A percentile compares a stretch with the other conserved stretches of the same genome.
phyloP scores from a whole-genome alignment of 129 eudicot species.

The Flaveria robusta region DNA sequence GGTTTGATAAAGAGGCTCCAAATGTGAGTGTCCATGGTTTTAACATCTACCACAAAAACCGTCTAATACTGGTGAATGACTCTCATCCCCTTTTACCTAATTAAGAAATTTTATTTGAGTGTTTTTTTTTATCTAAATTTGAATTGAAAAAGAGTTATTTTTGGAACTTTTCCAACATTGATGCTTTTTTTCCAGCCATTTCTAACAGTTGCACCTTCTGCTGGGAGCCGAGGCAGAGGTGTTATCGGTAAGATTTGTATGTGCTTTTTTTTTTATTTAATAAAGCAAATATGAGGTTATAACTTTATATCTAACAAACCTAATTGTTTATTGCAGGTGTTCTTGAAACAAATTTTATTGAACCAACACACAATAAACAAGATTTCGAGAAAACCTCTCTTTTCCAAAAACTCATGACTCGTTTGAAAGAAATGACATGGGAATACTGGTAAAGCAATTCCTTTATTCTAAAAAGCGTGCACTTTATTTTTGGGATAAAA shows the following conservation, averaged over 20 bases:
- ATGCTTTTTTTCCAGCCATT: conserved; percentile 49
- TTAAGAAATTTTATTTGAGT: background rate
- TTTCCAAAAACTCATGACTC: conserved; percentile 78
- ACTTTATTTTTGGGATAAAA: background rate
- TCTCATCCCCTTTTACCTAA: conserved; percentile 7
- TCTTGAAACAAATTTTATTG: conserved; percentile 80
- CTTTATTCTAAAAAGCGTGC: background rate
- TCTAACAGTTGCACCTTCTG: conserved; percentile 54
- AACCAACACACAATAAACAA: conserved; percentile 91
- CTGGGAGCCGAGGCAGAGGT: conserved; percentile 74
- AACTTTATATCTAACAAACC: background rate
- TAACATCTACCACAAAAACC: conserved; percentile 91
- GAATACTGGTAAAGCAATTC: conserved; percentile 70
- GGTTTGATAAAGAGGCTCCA: conserved; percentile 88
- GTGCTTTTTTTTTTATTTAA: background rate
- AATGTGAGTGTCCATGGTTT: conserved; percentile 73
- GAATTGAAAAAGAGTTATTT: background rate
- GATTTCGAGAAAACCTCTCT: conserved; percentile 89
- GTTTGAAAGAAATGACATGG: conserved; percentile 82
- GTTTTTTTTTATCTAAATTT: background rate
- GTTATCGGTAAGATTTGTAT: conserved; percentile 66
- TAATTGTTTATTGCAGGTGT: conserved; percentile 51
- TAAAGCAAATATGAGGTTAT: background rate
- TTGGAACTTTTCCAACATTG: background rate
- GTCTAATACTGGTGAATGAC: conserved; percentile 75